phyloP scores from a whole-genome alignment of 176 grass and related monocot species.

The Phragmites australis region DNA sequence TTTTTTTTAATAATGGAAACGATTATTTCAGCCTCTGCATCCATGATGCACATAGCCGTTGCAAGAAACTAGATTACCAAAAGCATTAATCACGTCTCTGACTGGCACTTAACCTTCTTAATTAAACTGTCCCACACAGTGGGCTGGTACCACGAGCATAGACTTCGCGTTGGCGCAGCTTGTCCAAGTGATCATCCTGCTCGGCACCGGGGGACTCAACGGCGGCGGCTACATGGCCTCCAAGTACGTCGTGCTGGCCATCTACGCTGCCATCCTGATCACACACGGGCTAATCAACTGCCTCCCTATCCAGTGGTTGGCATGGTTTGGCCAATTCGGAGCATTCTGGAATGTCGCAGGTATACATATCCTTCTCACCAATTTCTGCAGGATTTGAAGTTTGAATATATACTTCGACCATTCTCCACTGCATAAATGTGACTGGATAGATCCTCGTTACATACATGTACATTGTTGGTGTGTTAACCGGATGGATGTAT shows the following conservation, averaged over 20 bases:
- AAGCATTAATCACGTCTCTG: too few species aligned
- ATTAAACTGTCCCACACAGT: constrained; percentile 32
- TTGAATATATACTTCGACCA: not conserved
- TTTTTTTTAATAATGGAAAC: too few species aligned
- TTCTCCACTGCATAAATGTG: not conserved
- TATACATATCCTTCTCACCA: not conserved
- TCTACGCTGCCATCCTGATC: constrained; percentile 52
- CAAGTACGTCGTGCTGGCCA: constrained; percentile 62
- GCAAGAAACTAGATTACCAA: too few species aligned
- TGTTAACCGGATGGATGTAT: not conserved
- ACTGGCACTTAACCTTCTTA: too few species aligned
- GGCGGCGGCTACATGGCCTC: constrained; percentile 74
- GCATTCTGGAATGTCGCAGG: constrained; percentile 68
- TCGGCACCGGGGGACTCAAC: constrained; percentile 67
- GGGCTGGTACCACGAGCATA: constrained; percentile 58
- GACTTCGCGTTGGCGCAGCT: constrained; percentile 76
- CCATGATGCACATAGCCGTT: too few species aligned
- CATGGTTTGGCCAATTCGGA: constrained; percentile 57
- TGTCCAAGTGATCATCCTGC: constrained; percentile 72
- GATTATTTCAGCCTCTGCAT: too few species aligned
- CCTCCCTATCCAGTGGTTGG: constrained; percentile 59
- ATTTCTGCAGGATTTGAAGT: not conserved
- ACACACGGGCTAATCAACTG: constrained; percentile 72
- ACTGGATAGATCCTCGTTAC: too few species aligned
- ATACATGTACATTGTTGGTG: not conserved